Evolutionary conservation across 371 early-diverging fungal species (phyloP).

Genomic region (Rhizomucor pusillus): DNA sequence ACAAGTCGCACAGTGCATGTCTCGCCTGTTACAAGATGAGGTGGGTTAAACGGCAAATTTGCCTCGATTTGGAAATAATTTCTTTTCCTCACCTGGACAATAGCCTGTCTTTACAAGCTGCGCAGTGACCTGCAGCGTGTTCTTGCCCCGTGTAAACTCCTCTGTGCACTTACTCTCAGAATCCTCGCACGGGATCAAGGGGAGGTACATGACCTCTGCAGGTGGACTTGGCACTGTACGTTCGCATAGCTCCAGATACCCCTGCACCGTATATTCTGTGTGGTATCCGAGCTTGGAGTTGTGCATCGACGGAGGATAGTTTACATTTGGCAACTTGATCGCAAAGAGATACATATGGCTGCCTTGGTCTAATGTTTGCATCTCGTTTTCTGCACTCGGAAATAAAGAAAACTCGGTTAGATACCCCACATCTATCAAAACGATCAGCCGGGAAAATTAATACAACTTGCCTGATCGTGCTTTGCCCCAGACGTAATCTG

Average conservation of each 20-base stretch:
- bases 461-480: slow-evolving; percentile 6
- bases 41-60: slow-evolving; percentile 3
- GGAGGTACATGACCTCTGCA: slow-evolving; percentile 33
- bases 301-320: slow-evolving; percentile 42
- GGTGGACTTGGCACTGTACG: slow-evolving; percentile 18
- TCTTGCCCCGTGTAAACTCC: slow-evolving; percentile 19
- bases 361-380: slow-evolving; percentile 21
- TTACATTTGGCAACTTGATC: slow-evolving; percentile 38
- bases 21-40: slow-evolving; percentile 25
- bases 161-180: slow-evolving; percentile 11
- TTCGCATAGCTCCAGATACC: slow-evolving; percentile 21
- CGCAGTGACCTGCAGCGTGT: slow-evolving; percentile 23
- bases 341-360: slow-evolving; percentile 47
- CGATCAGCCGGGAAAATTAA: neutral
- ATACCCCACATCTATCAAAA: neutral
- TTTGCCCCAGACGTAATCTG: slow-evolving; percentile 29
- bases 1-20: slow-evolving; percentile 33
- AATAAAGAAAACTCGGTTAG: neutral
- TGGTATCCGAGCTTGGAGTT: slow-evolving; percentile 32
- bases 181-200: slow-evolving; percentile 26
- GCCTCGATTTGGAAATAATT: slow-evolving; percentile 6
- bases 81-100: slow-evolving; percentile 38
- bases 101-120: slow-evolving; percentile 35
- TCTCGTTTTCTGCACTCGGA: neutral
- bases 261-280: slow-evolving; percentile 38